Evolutionary conservation across 176 grass and related monocot species (phyloP).

Genomic region (Eleusine coracana): DNA sequence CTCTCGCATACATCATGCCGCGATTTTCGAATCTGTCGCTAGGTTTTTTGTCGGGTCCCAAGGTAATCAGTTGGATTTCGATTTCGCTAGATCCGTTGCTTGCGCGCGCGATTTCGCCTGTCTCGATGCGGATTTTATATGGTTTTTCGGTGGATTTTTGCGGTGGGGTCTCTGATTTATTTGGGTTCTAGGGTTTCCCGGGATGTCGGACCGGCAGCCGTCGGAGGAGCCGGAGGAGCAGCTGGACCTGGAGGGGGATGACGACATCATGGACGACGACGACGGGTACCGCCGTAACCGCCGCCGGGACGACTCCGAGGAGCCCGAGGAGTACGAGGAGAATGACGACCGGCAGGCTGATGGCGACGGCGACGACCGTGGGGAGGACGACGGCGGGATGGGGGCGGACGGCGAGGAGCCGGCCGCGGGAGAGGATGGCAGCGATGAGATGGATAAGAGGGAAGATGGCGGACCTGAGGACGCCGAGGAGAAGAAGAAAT

Average conservation of each 20-base stretch:
- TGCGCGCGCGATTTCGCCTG: neutral
- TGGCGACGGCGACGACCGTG: neutral
- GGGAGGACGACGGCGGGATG: slow-evolving; percentile 28
- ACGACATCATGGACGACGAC: slow-evolving; percentile 87
- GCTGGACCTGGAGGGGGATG: slow-evolving; percentile 91
- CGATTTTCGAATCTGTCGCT: slow-evolving; percentile 47
- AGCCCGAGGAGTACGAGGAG: slow-evolving; percentile 50
- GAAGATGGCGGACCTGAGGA: slow-evolving; percentile 46
- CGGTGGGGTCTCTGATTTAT: neutral
- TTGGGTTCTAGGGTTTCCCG: slow-evolving; percentile 1
- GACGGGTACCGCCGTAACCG: slow-evolving; percentile 50
- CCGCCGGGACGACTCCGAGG: slow-evolving; percentile 48
- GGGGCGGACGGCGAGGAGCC: slow-evolving; percentile 17
- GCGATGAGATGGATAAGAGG: slow-evolving; percentile 41
- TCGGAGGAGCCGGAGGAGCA: slow-evolving; percentile 94
- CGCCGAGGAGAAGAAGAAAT: slow-evolving; percentile 76
- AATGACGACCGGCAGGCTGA: slow-evolving; percentile 35
- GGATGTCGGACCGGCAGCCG: slow-evolving; percentile 56
- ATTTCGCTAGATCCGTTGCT: slow-evolving; percentile 34
- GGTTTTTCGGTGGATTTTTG: neutral
- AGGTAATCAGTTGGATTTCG: slow-evolving; percentile 40
- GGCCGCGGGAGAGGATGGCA: neutral
- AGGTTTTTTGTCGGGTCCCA: slow-evolving; percentile 45
- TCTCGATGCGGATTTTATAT: neutral
- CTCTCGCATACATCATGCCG: slow-evolving; percentile 37